Evolutionary conservation across 176 grass and related monocot species (phyloP), one percentile per base, ranked within the genome.

Genomic region (Oryza meyeriana): DNA sequence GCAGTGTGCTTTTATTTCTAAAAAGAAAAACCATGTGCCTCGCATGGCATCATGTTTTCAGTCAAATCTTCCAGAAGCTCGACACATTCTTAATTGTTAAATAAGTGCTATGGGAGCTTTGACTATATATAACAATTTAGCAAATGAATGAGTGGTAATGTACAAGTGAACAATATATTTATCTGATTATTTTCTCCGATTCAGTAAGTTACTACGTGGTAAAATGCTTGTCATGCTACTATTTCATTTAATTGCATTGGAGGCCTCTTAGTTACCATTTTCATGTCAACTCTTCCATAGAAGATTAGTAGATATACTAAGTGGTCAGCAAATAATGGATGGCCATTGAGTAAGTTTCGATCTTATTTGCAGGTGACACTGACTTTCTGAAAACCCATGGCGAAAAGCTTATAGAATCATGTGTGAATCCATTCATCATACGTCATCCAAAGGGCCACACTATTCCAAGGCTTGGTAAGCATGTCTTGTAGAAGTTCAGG

Each of bases 371-470:
- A 97, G 94, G 94, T 40, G 87, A 97, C 47, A 87, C 81, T 16
- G 94, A 97, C 74, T 97, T 98, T 20, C 85, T 98, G 38, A 95
- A 84, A 79, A 0, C 2, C 10, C 44, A 64, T 77, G 95, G 92
- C 34, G 92, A 95, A 58, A 64, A 73, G 57, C 90, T 98, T 28
- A 57, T 95, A 68, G 89, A 93, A 63, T 91, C 92, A 59, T 95
- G 64, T 12, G 85, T 89, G 29, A 76, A 97, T 64, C 94, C 94
- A 30, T 79, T 85, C 26, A 74, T 94, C n/a, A 94, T 97, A 62
- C 85, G 80, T 12, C 95, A 98, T 64, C 95, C 95, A 17, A 98
- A 95, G 83, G 95, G 92, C n/a, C 95, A 98, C 72, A 98, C 95
- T 0, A 93, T 98, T 81, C 95, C 95, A 64, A 95, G 93, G 75